Conservation (phyloP, 2,329 filamentous ascomycete species). For the Epichloe sibirici region DNA sequence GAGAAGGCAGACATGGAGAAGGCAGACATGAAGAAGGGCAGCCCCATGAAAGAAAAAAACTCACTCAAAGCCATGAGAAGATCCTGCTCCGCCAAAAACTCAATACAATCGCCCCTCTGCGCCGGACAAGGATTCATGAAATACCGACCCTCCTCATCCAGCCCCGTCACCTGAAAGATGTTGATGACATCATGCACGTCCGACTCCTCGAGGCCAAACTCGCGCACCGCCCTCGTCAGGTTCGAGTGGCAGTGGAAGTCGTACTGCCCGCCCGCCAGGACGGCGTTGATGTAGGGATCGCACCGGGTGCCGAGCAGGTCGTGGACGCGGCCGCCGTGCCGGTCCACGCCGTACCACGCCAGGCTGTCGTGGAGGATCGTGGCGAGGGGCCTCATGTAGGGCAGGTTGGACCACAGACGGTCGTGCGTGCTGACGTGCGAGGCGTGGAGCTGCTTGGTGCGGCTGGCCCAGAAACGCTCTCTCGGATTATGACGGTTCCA, state of each 20-base stretch:
- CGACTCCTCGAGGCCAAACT: constrained; percentile 54
- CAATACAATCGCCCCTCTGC: constrained; percentile 45
- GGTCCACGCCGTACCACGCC: constrained; percentile 45
- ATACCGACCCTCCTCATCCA: constrained; percentile 60
- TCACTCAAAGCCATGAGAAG: constrained; percentile 47
- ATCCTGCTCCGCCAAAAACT: constrained; percentile 73
- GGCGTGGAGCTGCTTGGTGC: constrained; percentile 67
- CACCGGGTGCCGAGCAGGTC: constrained; percentile 74
- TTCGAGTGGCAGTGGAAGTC: constrained; percentile 82
- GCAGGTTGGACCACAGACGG: constrained; percentile 65
- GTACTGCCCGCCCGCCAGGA: constrained; percentile 59
- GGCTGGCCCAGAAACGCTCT: constrained; percentile 70
- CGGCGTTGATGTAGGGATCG: constrained; percentile 70
- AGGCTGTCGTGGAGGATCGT: constrained; percentile 62
- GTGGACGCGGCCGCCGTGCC: constrained; percentile 57
- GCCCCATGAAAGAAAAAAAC: constrained; percentile 8
- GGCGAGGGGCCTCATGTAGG: constrained; percentile 62
- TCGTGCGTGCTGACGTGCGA: constrained; percentile 62
- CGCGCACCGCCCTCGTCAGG: constrained; percentile 57
- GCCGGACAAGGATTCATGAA: constrained; percentile 60
- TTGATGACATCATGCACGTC: constrained; percentile 82
- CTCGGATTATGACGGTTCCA: constrained; percentile 68
- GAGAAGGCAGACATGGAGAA: too few relatives aligned
- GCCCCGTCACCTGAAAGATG: constrained; percentile 71
- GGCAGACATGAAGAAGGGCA: not conserved